These are phyloP conservation scores for Adansonia grandidieri DNA, from an alignment of 441 rosid species.

Conservation along the genomic window DNA sequence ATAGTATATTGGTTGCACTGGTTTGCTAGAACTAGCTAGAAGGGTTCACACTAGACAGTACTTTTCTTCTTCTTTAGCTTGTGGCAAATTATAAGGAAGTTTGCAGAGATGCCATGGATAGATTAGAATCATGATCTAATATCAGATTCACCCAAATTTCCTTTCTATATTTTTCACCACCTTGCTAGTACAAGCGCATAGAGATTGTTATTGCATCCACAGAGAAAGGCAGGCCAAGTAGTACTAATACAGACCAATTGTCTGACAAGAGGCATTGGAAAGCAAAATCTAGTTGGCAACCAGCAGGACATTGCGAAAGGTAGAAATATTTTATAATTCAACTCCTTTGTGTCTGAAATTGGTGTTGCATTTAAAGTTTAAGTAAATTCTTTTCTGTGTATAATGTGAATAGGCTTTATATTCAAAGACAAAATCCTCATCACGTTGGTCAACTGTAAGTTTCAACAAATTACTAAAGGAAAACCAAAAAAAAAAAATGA, in stretches of 20 bases:
- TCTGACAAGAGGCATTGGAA: neutral
- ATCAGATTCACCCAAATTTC: neutral
- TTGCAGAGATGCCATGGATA: neutral
- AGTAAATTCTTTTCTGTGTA: no score
- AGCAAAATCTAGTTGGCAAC: neutral
- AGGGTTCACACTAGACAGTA: neutral
- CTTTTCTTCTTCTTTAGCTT: neutral
- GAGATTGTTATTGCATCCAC: neutral
- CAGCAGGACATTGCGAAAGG: neutral
- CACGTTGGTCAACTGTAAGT: neutral
- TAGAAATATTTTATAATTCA: neutral
- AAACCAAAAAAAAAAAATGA: no score
- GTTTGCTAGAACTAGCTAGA: neutral
- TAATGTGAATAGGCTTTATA: no score
- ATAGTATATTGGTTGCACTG: no score
- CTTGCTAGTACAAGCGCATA: neutral
- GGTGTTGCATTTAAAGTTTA: neutral
- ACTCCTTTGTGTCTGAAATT: neutral
- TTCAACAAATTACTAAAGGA: neutral
- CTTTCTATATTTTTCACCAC: neutral
- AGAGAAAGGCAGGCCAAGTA: neutral
- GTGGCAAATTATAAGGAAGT: neutral
- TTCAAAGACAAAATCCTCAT: no score
- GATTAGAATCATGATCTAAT: neutral
- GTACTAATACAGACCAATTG: neutral